These are phyloP conservation scores for Phytophthora palmivora DNA, from an alignment of 352 stramenopile species.

Conservation along the genomic window DNA sequence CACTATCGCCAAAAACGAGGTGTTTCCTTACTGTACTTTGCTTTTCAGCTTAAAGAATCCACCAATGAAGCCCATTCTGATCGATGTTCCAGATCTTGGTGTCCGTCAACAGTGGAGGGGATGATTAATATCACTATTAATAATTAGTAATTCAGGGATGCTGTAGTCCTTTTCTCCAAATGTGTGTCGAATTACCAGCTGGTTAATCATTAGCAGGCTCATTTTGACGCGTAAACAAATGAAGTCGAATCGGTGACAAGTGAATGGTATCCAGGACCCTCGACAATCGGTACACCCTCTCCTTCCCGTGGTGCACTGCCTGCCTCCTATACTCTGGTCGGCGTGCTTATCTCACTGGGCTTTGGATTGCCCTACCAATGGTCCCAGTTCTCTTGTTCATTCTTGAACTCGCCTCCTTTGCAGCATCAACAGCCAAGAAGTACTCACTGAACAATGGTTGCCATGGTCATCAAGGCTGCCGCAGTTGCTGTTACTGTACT, in stretches of 20 bases:
- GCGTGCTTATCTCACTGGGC: background rate
- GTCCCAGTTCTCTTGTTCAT: constrained; percentile 26
- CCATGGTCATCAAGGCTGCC: constrained; percentile 28
- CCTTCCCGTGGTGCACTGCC: constrained; percentile 12
- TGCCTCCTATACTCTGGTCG: constrained; percentile 20
- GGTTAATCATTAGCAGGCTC: constrained; percentile 2
- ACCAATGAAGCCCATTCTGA: background rate
- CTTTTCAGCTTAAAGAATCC: background rate
- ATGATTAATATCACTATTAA: too few relatives aligned
- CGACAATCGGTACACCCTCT: background rate
- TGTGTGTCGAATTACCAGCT: constrained; percentile 1
- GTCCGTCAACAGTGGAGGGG: constrained; percentile 1
- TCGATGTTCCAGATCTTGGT: constrained; percentile 7
- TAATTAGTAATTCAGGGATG: too few relatives aligned
- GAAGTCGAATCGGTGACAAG: background rate
- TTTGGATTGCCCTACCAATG: background rate
- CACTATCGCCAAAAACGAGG: background rate
- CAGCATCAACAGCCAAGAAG: too few relatives aligned
- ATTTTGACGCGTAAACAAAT: background rate
- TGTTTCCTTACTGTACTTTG: background rate
- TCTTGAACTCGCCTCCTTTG: too few relatives aligned
- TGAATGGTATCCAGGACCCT: constrained; percentile 1
- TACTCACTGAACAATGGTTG: constrained; percentile 37
- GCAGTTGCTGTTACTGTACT: constrained; percentile 29
- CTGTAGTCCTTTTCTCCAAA: constrained; percentile 1